Evolutionary conservation across 306 rosid genomes (phyloP).

Genomic region (Echinosophora koreensis): DNA sequence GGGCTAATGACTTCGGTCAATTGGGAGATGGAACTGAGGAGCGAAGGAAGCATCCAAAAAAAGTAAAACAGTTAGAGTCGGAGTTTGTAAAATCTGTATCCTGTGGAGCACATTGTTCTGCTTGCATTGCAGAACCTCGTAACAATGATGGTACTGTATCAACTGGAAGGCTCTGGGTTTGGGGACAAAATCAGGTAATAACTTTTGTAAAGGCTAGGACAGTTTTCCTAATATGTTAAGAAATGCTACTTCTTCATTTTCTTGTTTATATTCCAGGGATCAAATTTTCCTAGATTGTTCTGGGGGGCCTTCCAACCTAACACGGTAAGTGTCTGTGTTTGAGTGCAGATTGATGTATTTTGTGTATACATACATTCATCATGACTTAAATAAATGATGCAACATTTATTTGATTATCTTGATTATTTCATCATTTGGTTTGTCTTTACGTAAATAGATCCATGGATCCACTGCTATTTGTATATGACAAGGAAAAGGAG

Average conservation of each 20-base stretch:
- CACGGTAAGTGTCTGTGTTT: conserved; percentile 60
- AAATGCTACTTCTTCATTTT: conserved; percentile 25
- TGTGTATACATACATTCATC: conserved; percentile 4
- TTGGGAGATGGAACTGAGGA: conserved; percentile 97
- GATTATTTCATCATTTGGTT: conserved; percentile 23
- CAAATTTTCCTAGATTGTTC: conserved; percentile 84
- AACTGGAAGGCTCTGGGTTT: conserved; percentile 85
- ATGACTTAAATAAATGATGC: conserved; percentile 19
- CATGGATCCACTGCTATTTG: background rate
- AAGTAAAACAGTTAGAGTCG: conserved; percentile 68
- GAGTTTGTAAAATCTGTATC: conserved; percentile 88
- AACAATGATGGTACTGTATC: conserved; percentile 78
- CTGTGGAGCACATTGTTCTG: conserved; percentile 95
- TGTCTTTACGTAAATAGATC: conserved; percentile 34
- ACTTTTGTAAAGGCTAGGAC: conserved; percentile 11
- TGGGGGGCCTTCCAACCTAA: conserved; percentile 88
- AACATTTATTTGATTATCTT: conserved; percentile 17
- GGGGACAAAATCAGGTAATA: conserved; percentile 96
- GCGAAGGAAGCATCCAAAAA: conserved; percentile 76
- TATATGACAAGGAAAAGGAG: conserved; percentile 2
- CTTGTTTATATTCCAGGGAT: conserved; percentile 66
- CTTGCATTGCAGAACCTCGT: conserved; percentile 87
- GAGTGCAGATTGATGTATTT: background rate
- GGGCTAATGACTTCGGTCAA: conserved; percentile 92
- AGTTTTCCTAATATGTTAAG: conserved; percentile 10